Conservation (phyloP, 2,329 filamentous ascomycete species). For the Diaporthe caulivora region DNA sequence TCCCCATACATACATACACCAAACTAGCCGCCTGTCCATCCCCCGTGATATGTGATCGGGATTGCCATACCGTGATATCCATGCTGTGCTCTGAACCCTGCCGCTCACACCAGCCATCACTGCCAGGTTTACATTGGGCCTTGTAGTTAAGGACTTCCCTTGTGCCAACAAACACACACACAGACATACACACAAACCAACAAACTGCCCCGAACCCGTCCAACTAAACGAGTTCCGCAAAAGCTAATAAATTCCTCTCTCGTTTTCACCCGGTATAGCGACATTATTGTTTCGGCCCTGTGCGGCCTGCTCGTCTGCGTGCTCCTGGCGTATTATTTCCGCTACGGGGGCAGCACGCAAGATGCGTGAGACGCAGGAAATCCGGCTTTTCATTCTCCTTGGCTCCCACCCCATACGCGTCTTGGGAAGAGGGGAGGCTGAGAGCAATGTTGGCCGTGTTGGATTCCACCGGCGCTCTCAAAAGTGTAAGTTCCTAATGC, state of each 20-base stretch:
- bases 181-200: background rate
- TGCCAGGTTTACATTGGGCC: background rate
- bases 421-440: too few relatives aligned
- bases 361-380: background rate
- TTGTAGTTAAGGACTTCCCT: background rate
- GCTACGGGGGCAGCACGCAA: background rate
- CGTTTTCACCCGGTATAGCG: background rate
- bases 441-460: too few relatives aligned
- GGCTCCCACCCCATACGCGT: too few relatives aligned
- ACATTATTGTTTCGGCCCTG: background rate
- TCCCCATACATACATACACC: background rate
- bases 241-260: background rate
- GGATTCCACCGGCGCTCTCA: too few relatives aligned
- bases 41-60: conserved; percentile 33
- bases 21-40: background rate
- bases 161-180: too few relatives aligned
- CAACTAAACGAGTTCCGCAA: background rate
- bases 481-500: too few relatives aligned
- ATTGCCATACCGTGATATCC: conserved; percentile 35
- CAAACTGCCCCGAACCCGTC: background rate
- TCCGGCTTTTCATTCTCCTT: too few relatives aligned
- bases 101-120: background rate
- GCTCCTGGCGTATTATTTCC: conserved; percentile 9
- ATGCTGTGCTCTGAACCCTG: background rate
- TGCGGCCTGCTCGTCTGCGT: conserved; percentile 5